Base-by-base conservation (phyloP, 805 yeast species). In the Sugiyamaella americana region DNA sequence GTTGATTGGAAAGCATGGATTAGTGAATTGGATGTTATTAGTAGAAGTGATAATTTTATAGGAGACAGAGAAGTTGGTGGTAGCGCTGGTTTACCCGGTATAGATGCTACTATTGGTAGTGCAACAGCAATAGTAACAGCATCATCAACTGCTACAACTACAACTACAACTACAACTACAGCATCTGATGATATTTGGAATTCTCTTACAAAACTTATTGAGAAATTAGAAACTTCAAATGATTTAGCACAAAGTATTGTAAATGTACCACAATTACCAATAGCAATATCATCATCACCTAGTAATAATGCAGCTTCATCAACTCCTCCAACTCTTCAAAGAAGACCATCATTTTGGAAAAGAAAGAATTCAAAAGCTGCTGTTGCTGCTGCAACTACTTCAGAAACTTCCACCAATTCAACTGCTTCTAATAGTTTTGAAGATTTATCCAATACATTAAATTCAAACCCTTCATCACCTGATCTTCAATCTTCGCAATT, bases 1-100 rank as follows among this genome's bases (percentile, higher is more conserved):
- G 70, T 73, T 4, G 89, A 84, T 53, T 93, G 87, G 74, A 75
- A 79, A 30, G 71, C 76, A 4, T 93, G 98, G 98, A 76, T 84
- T 11, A 74, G 79, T 44, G 95, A 95, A 1, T 75, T 89, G 53
- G 82, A 87, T 34, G 43, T 39, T n/a, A 10, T 35, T 11, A 35
- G 37, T 35, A 5, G 20, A 35, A 5, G 20, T 35, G 5, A 6
- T 35, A 21, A 10, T 35, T n/a, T n/a, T n/a, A n/a, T n/a, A n/a
- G n/a, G n/a, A n/a, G n/a, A n/a, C n/a, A n/a, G n/a, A n/a, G n/a
- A n/a, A n/a, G n/a, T n/a, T n/a, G n/a, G n/a, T n/a, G n/a, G n/a
- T n/a, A n/a, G n/a, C n/a, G n/a, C n/a, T n/a, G n/a, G n/a, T n/a
- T n/a, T n/a, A n/a, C n/a, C n/a, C n/a, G n/a, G n/a, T n/a, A n/a